Evolutionary conservation across 2,329 filamentous ascomycete genomes (phyloP).

Genomic region (Cercospora sesami): DNA sequence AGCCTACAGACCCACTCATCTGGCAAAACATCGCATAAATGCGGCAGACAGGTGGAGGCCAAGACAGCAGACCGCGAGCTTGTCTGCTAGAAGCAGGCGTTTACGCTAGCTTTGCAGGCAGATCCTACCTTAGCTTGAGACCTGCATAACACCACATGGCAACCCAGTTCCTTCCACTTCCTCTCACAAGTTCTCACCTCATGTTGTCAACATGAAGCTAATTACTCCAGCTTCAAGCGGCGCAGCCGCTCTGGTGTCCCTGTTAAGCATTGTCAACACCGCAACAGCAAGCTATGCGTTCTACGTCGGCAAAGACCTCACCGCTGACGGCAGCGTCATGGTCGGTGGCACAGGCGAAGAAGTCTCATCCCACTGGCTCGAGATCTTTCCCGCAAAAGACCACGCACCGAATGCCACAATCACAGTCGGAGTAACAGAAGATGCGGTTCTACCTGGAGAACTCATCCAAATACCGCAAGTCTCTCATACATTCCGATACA

Average conservation of each 20-base stretch:
- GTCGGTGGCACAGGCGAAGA: slow-evolving; percentile 52
- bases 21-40: not conserved
- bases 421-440: slow-evolving; percentile 46
- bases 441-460: slow-evolving; percentile 42
- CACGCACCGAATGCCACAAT: slow-evolving; percentile 46
- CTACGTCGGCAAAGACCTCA: slow-evolving; percentile 51
- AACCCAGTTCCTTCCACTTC: not conserved
- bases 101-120: not conserved
- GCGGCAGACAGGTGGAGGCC: not conserved
- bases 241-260: not conserved
- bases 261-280: not conserved
- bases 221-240: not conserved
- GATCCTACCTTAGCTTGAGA: not conserved
- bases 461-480: slow-evolving; percentile 41
- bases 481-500: slow-evolving; percentile 39
- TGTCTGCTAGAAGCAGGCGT: not conserved
- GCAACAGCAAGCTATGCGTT: slow-evolving; percentile 49
- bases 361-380: slow-evolving; percentile 51
- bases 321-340: slow-evolving; percentile 46
- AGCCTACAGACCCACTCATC: not conserved
- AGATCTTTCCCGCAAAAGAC: slow-evolving; percentile 47
- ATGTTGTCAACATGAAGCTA: not conserved
- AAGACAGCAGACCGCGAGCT: not conserved
- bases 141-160: slow-evolving; percentile 1
- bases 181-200: not conserved